These are phyloP conservation scores for Circinella minor DNA, from an alignment of 371 early-diverging fungal species.

Conservation along the genomic window DNA sequence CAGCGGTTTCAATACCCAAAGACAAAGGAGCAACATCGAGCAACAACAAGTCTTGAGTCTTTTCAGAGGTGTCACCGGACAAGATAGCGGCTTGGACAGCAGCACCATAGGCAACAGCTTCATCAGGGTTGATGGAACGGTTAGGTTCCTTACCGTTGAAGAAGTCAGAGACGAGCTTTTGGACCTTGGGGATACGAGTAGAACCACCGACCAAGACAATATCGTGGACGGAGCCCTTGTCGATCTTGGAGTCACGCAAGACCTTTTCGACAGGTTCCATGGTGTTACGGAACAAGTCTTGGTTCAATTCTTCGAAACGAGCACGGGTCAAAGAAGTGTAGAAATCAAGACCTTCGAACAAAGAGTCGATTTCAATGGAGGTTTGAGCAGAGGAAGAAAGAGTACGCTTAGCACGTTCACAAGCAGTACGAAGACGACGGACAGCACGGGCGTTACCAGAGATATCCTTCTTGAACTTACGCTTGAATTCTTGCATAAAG, in stretches of 20 bases:
- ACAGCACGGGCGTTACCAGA: slow-evolving; percentile 88
- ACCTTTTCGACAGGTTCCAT: slow-evolving; percentile 97
- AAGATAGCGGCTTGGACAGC: slow-evolving; percentile 97
- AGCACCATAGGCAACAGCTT: slow-evolving; percentile 99
- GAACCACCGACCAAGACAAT: slow-evolving; percentile 99
- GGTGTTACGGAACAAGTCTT: slow-evolving; percentile 93
- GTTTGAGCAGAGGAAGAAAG: slow-evolving; percentile 90
- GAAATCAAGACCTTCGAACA: slow-evolving; percentile 93
- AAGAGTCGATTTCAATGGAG: slow-evolving; percentile 94
- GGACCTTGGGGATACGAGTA: slow-evolving; percentile 99
- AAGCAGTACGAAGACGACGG: slow-evolving; percentile 95
- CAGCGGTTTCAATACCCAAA: slow-evolving; percentile 96
- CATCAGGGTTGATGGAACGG: slow-evolving; percentile 98
- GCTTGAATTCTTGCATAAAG: slow-evolving; percentile 91
- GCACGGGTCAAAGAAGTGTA: slow-evolving; percentile 96
- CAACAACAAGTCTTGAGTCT: slow-evolving; percentile 85
- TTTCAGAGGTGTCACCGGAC: slow-evolving; percentile 89
- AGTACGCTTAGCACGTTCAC: slow-evolving; percentile 97
- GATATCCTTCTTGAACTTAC: slow-evolving; percentile 90
- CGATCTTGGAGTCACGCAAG: slow-evolving; percentile 91
- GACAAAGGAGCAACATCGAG: slow-evolving; percentile 93
- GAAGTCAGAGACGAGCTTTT: slow-evolving; percentile 96
- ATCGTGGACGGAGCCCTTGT: slow-evolving; percentile 89
- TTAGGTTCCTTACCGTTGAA: slow-evolving; percentile 98
- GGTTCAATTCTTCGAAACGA: slow-evolving; percentile 97